Conservation (phyloP, 345 rosid species). For the Lepidium africanum region DNA sequence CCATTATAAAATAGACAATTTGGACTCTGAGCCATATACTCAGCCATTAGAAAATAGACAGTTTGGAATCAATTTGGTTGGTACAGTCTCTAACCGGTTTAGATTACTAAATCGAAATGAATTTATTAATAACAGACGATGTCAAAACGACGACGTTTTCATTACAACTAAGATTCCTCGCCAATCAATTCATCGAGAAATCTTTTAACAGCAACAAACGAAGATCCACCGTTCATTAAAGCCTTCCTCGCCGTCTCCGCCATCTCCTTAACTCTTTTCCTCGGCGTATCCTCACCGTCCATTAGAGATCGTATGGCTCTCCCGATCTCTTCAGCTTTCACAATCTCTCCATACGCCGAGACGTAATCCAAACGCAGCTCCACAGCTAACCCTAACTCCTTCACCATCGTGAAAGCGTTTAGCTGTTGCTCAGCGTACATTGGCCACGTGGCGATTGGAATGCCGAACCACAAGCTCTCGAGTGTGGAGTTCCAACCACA, state of each 20-base stretch:
- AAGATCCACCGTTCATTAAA: constrained; percentile 31
- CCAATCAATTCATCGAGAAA: constrained; percentile 28
- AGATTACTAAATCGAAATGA: not conserved
- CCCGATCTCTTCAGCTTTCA: constrained; percentile 35
- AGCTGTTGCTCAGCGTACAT: constrained; percentile 48
- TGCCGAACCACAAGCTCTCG: constrained; percentile 49
- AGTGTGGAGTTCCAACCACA: constrained; percentile 49
- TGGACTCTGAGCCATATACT: too few species aligned
- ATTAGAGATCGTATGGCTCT: constrained; percentile 24
- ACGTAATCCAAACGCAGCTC: constrained; percentile 36
- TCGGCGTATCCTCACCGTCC: constrained; percentile 18
- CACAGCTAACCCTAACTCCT: constrained; percentile 32
- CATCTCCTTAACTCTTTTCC: constrained; percentile 31
- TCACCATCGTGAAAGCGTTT: constrained; percentile 41
- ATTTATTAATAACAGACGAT: not conserved
- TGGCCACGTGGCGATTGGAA: constrained; percentile 43
- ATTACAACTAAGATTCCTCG: not conserved
- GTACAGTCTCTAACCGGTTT: not conserved
- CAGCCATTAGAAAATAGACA: too few species aligned
- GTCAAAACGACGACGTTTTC: not conserved
- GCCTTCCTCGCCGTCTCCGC: constrained; percentile 21
- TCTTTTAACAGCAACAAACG: constrained; percentile 22
- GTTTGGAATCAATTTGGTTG: not conserved
- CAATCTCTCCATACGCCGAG: constrained; percentile 8
- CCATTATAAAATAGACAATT: too few species aligned